A percentile compares a stretch with the other conserved stretches of the same genome.
These are phyloP conservation scores for Wickerhamomyces bovis DNA, from an alignment of 805 yeast genomes.

Conservation along the genomic window DNA sequence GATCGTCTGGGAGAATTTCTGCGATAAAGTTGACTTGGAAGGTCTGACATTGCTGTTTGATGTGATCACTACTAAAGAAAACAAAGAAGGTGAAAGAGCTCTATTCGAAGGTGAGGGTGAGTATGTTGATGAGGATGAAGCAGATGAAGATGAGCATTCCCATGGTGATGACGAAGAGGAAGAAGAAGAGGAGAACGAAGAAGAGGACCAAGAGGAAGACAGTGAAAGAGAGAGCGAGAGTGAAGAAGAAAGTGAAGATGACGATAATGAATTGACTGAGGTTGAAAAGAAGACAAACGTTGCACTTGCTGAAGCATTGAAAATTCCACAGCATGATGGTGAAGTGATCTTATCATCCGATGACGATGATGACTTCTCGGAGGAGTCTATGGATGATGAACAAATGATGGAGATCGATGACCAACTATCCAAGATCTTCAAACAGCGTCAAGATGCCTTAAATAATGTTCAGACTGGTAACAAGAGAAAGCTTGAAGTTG, in stretches of 20 bases:
- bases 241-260: slow-evolving; percentile 27
- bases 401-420: slow-evolving; percentile 93
- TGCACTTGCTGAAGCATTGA: slow-evolving; percentile 65
- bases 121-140: slow-evolving; percentile 40
- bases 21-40: slow-evolving; percentile 35
- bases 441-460: slow-evolving; percentile 69
- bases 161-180: slow-evolving; percentile 30
- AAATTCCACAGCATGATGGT: slow-evolving; percentile 45
- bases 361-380: slow-evolving; percentile 50
- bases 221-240: slow-evolving; percentile 26
- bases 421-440: slow-evolving; percentile 76
- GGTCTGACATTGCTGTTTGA: slow-evolving; percentile 49
- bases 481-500: slow-evolving; percentile 65
- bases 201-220: neutral
- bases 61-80: slow-evolving; percentile 61
- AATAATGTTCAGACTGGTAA: slow-evolving; percentile 51
- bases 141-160: slow-evolving; percentile 34
- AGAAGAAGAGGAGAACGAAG: slow-evolving; percentile 27
- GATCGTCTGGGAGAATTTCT: slow-evolving; percentile 51
- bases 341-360: slow-evolving; percentile 36
- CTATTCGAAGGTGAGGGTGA: slow-evolving; percentile 64
- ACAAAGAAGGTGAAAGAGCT: slow-evolving; percentile 70
- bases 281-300: slow-evolving; percentile 50
- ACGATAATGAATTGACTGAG: slow-evolving; percentile 26
- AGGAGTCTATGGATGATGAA: slow-evolving; percentile 90